These are phyloP conservation scores for Lasiosphaeriaceae sp. DNA, from an alignment of 495 filamentous ascomycete genomes.

Conservation along the genomic window DNA sequence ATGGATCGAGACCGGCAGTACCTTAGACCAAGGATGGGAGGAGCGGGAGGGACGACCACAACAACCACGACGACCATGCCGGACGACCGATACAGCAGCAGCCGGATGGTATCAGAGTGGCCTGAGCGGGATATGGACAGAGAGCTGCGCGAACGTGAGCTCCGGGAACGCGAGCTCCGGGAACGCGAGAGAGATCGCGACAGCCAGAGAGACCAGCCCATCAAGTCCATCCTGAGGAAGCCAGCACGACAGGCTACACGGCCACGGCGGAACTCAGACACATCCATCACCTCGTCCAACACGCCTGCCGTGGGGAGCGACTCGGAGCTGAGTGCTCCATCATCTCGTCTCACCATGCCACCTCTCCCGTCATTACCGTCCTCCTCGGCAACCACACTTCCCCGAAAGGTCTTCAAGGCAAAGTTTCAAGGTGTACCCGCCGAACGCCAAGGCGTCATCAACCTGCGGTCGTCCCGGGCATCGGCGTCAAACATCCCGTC, in stretches of 20 bases:
- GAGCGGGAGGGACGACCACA: neutral
- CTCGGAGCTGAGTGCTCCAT: constrained; percentile 16
- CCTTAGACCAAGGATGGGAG: constrained; percentile 24
- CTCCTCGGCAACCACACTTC: constrained; percentile 15
- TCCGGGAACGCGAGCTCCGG: neutral
- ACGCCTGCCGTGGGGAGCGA: constrained; percentile 23
- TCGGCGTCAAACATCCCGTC: constrained; percentile 15
- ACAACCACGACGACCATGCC: constrained; percentile 9
- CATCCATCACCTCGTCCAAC: constrained; percentile 31
- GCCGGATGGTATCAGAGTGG: constrained; percentile 18
- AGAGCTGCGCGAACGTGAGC: constrained; percentile 3
- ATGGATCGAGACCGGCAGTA: constrained; percentile 29
- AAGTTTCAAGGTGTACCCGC: constrained; percentile 25
- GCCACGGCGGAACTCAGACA: constrained; percentile 30
- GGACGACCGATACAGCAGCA: constrained; percentile 15
- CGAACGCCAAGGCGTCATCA: constrained; percentile 25
- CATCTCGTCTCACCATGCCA: constrained; percentile 1
- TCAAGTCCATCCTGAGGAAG: constrained; percentile 26
- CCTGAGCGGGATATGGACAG: constrained; percentile 18
- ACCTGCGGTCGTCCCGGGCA: constrained; percentile 24
- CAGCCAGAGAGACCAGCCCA: constrained; percentile 13
- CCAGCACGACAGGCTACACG: constrained; percentile 16
- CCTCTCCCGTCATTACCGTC: constrained; percentile 7
- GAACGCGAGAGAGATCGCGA: constrained; percentile 7
- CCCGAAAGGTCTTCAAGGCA: constrained; percentile 32